Evolutionary conservation across 202 grass and related monocot species (phyloP).

Genomic region (Zoysia matrella): DNA sequence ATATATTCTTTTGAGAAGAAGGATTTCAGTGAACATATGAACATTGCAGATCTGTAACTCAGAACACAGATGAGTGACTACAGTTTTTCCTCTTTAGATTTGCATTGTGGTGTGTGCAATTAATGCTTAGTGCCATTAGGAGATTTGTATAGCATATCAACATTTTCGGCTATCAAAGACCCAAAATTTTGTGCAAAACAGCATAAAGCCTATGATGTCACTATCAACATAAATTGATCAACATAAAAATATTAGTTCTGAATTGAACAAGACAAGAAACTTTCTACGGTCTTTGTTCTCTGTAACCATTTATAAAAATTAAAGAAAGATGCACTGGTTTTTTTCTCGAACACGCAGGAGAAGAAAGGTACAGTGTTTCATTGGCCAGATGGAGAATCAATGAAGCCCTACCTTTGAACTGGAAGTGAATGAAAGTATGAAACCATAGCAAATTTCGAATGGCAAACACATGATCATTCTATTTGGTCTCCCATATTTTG

Average conservation of each 20-base stretch:
- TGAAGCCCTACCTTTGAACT: constrained; percentile 18
- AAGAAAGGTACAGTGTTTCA: neutral
- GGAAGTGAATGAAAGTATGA: neutral
- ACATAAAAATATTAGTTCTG: neutral
- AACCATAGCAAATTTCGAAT: constrained; percentile 15
- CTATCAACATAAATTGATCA: constrained; percentile 31
- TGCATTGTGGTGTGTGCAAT: neutral
- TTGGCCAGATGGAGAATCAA: constrained; percentile 23
- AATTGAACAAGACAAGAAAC: constrained; percentile 29
- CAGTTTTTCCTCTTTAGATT: constrained; percentile 47
- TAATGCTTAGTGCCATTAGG: constrained; percentile 41
- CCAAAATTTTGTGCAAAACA: constrained; percentile 45
- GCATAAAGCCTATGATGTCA: neutral
- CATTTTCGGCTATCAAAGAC: constrained; percentile 30
- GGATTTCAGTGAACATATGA: neutral
- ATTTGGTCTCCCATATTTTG: constrained; percentile 30
- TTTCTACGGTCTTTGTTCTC: neutral
- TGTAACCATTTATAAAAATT: constrained; percentile 25
- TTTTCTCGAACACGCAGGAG: too few relatives aligned
- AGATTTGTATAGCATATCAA: constrained; percentile 51
- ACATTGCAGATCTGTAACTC: constrained; percentile 59
- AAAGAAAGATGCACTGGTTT: neutral
- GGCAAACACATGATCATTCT: constrained; percentile 34
- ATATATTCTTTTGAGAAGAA: too few relatives aligned
- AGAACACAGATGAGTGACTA: constrained; percentile 57